A percentile compares a stretch with the other conserved stretches of the same genome.
Evolutionary conservation across 2,329 filamentous ascomycete species (phyloP).

Genomic region (Exophiala alcalophila): DNA sequence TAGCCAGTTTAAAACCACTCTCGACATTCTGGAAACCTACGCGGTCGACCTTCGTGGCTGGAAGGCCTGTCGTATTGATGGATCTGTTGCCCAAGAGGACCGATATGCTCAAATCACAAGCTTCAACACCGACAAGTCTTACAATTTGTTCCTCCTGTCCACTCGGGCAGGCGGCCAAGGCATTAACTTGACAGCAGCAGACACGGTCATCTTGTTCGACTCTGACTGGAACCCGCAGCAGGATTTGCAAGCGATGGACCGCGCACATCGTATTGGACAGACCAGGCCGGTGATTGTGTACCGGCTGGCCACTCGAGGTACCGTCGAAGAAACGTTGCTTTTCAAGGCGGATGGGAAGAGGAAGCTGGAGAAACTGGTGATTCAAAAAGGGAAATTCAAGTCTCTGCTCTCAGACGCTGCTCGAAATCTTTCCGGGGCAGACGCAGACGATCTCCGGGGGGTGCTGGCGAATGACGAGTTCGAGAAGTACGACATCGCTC

Average conservation of each 20-base stretch:
- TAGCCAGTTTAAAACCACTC: conserved; percentile 90
- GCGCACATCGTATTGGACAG: conserved; percentile 91
- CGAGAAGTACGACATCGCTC: conserved; percentile 57
- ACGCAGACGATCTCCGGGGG: conserved; percentile 25
- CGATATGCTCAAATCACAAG: conserved; percentile 67
- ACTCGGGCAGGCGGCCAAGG: conserved; percentile 92
- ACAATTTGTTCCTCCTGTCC: conserved; percentile 79
- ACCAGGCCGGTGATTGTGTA: conserved; percentile 89
- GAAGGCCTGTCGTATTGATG: conserved; percentile 87
- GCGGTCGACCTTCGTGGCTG: conserved; percentile 72
- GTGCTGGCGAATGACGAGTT: conserved; percentile 53
- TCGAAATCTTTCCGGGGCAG: conserved; percentile 35
- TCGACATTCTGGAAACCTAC: conserved; percentile 88
- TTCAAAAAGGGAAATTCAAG: conserved; percentile 84
- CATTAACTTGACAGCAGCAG: conserved; percentile 87
- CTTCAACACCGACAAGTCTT: conserved; percentile 65
- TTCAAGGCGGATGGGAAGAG: conserved; percentile 89
- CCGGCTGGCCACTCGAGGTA: conserved; percentile 86
- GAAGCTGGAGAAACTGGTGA: conserved; percentile 87
- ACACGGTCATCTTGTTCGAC: conserved; percentile 91
- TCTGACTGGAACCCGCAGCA: conserved; percentile 94
- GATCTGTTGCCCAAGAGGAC: conserved; percentile 72
- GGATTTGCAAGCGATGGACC: conserved; percentile 93
- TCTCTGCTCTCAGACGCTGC: conserved; percentile 61
- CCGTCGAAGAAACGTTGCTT: conserved; percentile 83